phyloP scores from a whole-genome alignment of 75 land plant genomes.

The Adiantum capillusveneris region DNA sequence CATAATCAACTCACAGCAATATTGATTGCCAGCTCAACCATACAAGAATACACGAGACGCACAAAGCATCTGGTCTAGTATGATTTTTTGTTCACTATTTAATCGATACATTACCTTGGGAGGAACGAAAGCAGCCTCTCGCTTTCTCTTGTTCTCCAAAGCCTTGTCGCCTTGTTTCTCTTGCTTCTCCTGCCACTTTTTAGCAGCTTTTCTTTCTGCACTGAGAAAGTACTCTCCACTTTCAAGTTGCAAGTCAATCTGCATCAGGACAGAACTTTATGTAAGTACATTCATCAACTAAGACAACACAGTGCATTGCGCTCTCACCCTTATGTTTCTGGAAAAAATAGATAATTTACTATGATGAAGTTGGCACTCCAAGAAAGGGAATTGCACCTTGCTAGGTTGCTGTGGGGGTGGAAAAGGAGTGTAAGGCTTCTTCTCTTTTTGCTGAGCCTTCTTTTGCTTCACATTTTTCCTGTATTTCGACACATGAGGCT shows the following conservation, averaged over 20 bases:
- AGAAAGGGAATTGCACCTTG: slow-evolving; percentile 39
- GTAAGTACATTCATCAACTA: no score
- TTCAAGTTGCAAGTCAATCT: slow-evolving; percentile 86
- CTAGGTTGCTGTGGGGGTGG: slow-evolving; percentile 98
- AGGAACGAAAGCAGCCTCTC: slow-evolving; percentile 87
- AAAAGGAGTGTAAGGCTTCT: slow-evolving; percentile 95
- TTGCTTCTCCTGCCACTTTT: slow-evolving; percentile 83
- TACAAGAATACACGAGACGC: no score
- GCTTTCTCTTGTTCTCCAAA: slow-evolving; percentile 78
- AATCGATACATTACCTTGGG: slow-evolving; percentile 61
- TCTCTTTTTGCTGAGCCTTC: slow-evolving; percentile 77
- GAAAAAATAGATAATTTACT: no score
- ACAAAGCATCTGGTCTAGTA: no score
- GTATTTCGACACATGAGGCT: slow-evolving; percentile 9
- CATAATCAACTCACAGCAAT: no score
- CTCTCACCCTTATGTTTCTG: no score
- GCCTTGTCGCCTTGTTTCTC: slow-evolving; percentile 77
- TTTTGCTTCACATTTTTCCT: slow-evolving; percentile 92
- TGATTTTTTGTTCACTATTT: no score
- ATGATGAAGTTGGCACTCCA: background rate
- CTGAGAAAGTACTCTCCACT: slow-evolving; percentile 91
- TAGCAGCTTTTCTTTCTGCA: slow-evolving; percentile 73
- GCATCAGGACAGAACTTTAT: background rate
- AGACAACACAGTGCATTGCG: no score
- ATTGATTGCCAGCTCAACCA: no score